These are phyloP conservation scores for Chaetomium cochliodes DNA, from an alignment of 495 filamentous ascomycete genomes.

Conservation along the genomic window DNA sequence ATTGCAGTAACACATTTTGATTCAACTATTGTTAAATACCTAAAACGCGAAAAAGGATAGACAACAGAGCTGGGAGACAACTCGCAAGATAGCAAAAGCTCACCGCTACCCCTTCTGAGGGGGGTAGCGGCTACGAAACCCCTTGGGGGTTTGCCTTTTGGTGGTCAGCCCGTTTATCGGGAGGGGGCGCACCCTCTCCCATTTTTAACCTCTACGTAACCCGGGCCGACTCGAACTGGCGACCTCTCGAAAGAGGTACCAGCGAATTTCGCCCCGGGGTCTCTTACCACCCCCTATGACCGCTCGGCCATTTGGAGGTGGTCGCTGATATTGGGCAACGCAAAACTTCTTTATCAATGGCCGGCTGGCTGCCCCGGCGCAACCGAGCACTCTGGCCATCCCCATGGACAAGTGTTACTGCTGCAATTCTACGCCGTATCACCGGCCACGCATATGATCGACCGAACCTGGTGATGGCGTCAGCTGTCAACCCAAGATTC, in stretches of 20 bases:
- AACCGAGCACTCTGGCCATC: neutral
- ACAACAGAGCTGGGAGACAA: neutral
- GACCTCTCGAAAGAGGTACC: neutral
- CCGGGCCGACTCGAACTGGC: neutral
- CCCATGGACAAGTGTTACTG: no score
- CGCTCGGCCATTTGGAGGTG: constrained; percentile 4
- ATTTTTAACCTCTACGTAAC: neutral
- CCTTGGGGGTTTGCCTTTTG: neutral
- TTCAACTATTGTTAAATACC: no score
- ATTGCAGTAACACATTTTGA: no score
- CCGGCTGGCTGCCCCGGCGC: neutral
- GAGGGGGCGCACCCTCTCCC: neutral
- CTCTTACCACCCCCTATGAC: constrained; percentile 7
- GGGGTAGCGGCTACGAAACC: constrained; percentile 7
- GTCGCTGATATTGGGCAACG: neutral
- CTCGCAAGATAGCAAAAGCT: neutral
- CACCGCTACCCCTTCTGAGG: neutral
- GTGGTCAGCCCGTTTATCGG: neutral
- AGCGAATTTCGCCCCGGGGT: neutral
- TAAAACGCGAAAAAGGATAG: no score
- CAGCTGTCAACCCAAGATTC: neutral
- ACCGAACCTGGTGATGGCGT: neutral
- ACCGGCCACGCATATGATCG: neutral
- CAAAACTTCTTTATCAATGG: neutral
- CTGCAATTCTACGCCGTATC: neutral